These are phyloP conservation scores for Fusarium globosum DNA, from an alignment of 2,329 filamentous ascomycete genomes.

Conservation along the genomic window DNA sequence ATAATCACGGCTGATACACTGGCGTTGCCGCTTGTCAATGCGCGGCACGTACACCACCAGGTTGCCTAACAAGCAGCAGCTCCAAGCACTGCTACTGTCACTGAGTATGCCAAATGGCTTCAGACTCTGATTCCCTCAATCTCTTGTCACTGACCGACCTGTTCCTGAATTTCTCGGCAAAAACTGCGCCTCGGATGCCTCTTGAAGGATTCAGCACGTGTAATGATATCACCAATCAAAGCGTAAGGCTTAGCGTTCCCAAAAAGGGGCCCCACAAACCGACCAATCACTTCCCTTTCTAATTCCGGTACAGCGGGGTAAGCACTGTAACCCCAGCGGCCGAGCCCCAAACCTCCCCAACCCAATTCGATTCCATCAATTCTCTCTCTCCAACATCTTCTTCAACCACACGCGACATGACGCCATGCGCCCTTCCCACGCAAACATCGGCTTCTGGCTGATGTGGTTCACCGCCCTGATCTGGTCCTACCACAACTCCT, in stretches of 20 bases:
- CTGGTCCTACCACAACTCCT: constrained; percentile 47
- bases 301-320: not conserved
- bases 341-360: not conserved
- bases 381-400: not conserved
- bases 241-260: not conserved
- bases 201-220: not conserved
- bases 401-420: constrained; percentile 12
- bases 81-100: not conserved
- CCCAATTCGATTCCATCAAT: not conserved
- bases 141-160: fast-evolving
- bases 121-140: fast-evolving
- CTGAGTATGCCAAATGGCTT: fast-evolving
- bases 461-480: constrained; percentile 44
- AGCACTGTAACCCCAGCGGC: not conserved
- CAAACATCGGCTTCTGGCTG: constrained; percentile 49
- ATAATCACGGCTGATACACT: fast-evolving
- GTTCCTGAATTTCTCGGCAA: not conserved
- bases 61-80: too few species aligned
- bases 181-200: not conserved
- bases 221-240: not conserved
- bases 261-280: not conserved
- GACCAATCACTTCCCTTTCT: not conserved
- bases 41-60: not conserved
- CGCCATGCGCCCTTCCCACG: constrained; percentile 44
- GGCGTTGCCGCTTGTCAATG: not conserved